Percentiles rank a stretch among this genome's conserved stretches.
Conservation (phyloP, 1,284 basidiomycete species). For the Ustilago cynodontis region DNA sequence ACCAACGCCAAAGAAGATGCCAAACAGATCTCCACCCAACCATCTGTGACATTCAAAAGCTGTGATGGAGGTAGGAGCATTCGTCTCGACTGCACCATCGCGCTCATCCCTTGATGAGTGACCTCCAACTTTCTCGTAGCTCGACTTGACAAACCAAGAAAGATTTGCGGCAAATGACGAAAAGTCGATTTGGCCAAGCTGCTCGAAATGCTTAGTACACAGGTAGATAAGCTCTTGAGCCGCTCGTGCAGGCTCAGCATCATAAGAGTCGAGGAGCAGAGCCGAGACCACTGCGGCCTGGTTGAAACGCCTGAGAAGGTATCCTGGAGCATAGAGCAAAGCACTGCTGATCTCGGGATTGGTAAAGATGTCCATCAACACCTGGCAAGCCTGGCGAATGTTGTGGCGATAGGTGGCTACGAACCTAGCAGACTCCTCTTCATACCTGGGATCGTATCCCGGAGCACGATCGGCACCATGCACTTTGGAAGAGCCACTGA, state of each 20-base stretch:
- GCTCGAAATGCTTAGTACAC: conserved; percentile 44
- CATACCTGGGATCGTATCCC: conserved; percentile 27
- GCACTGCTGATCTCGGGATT: conserved; percentile 47
- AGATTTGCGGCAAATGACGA: conserved; percentile 25
- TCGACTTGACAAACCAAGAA: conserved; percentile 32
- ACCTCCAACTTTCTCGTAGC: conserved; percentile 33
- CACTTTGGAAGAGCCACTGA: conserved; percentile 21
- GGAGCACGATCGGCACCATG: conserved; percentile 17
- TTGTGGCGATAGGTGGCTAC: conserved; percentile 36
- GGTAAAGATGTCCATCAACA: conserved; percentile 49
- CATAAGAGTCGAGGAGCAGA: conserved; percentile 33
- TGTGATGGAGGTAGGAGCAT: conserved; percentile 16
- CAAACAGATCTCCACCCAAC: conserved; percentile 31
- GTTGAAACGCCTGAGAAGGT: conserved; percentile 35
- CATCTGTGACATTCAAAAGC: conserved; percentile 21
- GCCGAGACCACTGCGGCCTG: conserved; percentile 32
- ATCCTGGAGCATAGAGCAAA: conserved; percentile 43
- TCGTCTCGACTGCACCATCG: conserved; percentile 8
- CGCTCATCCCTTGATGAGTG: conserved; percentile 19
- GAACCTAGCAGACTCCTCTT: conserved; percentile 44
- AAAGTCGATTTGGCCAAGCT: conserved; percentile 16
- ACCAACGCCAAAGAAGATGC: conserved; percentile 48
- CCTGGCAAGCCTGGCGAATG: conserved; percentile 38
- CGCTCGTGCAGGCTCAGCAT: conserved; percentile 25
- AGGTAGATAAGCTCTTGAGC: conserved; percentile 44